These are phyloP conservation scores for Benincasa hispida DNA, from an alignment of 306 rosid genomes.

Conservation along the genomic window DNA sequence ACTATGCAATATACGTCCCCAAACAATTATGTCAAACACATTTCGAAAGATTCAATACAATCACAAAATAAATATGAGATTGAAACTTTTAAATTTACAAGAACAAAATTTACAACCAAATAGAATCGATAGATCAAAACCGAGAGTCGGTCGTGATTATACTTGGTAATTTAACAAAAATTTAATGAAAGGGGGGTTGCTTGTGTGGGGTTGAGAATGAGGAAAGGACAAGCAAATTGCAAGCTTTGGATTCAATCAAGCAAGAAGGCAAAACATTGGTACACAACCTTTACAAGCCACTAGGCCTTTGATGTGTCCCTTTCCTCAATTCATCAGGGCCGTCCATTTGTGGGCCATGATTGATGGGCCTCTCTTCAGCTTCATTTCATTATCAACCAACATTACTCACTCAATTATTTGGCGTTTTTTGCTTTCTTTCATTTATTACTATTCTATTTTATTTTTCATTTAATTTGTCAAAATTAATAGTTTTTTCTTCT, in stretches of 20 bases:
- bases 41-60: too few species aligned
- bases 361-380: not conserved
- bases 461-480: not conserved
- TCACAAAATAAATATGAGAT: too few species aligned
- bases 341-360: not conserved
- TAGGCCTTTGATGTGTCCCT: not conserved
- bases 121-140: too few species aligned
- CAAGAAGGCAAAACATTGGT: not conserved
- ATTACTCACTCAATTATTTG: slow-evolving; percentile 1
- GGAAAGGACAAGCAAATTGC: not conserved
- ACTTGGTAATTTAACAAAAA: not conserved
- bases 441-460: not conserved
- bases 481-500: too few species aligned
- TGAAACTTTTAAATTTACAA: too few species aligned
- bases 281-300: not conserved
- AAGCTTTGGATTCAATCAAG: not conserved
- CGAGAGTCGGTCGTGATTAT: not conserved
- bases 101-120: too few species aligned
- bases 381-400: not conserved
- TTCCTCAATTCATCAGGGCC: not conserved
- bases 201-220: not conserved
- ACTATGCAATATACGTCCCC: too few species aligned
- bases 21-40: too few species aligned
- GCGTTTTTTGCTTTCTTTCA: not conserved
- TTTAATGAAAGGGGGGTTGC: not conserved